Percentiles rank a stretch among this genome's conserved stretches.
Evolutionary conservation across 805 yeast genomes (phyloP).

Genomic region (Wickerhamomyces hampshirensis): DNA sequence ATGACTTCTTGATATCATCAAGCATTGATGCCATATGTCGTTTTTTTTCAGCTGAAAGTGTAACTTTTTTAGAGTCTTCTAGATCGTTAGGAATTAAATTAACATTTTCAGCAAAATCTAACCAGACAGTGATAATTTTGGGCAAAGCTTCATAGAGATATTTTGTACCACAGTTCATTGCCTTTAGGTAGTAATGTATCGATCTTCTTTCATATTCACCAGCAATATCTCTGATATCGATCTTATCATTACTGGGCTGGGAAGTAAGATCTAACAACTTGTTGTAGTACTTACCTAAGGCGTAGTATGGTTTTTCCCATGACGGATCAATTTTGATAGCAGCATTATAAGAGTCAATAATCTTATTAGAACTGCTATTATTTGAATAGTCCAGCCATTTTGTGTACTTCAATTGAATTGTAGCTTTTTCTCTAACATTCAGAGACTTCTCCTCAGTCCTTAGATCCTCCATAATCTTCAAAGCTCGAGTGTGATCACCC

Average conservation of each 20-base stretch:
- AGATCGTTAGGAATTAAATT: slow-evolving; percentile 18
- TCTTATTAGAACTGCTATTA: slow-evolving; percentile 70
- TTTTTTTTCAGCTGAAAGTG: slow-evolving; percentile 23
- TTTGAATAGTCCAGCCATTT: slow-evolving; percentile 87
- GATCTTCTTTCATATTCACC: slow-evolving; percentile 54
- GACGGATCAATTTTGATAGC: slow-evolving; percentile 49
- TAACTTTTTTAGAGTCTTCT: slow-evolving; percentile 11
- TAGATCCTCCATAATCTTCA: slow-evolving; percentile 52
- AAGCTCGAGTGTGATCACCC: slow-evolving; percentile 83
- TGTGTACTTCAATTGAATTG: slow-evolving; percentile 70
- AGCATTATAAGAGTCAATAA: slow-evolving; percentile 61
- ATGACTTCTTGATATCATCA: slow-evolving; percentile 40
- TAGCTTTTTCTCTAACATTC: slow-evolving; percentile 26
- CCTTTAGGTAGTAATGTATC: slow-evolving; percentile 50
- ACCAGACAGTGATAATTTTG: slow-evolving; percentile 85
- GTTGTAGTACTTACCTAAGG: slow-evolving; percentile 73
- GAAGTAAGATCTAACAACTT: slow-evolving; percentile 68
- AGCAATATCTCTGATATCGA: slow-evolving; percentile 27
- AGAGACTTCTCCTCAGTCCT: slow-evolving; percentile 12
- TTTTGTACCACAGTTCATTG: slow-evolving; percentile 57
- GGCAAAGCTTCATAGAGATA: slow-evolving; percentile 83
- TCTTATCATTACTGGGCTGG: slow-evolving; percentile 19
- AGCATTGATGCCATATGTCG: slow-evolving; percentile 42
- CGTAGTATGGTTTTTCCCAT: slow-evolving; percentile 80
- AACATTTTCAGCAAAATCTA: slow-evolving; percentile 54